Percentiles rank a stretch among this genome's conserved stretches.
These are phyloP conservation scores for Lonicera japonica DNA, from an alignment of 129 eudicot species.

Conservation along the genomic window DNA sequence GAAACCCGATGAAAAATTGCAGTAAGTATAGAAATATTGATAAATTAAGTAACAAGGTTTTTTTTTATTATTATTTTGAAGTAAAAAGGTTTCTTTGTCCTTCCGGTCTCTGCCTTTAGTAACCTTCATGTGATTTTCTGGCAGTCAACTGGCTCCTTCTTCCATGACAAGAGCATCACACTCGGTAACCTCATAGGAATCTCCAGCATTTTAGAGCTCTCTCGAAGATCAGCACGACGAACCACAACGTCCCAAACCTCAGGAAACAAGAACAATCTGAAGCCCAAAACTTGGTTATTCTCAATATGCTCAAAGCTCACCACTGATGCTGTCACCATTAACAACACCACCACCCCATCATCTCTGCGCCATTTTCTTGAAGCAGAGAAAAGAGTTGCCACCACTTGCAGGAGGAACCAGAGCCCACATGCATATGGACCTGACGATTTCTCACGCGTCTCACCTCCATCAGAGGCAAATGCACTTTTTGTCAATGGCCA, in stretches of 20 bases:
- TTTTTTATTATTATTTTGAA: no score
- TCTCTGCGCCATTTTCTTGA: constrained; percentile 70
- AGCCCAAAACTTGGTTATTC: constrained; percentile 53
- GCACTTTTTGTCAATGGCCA: constrained; percentile 18
- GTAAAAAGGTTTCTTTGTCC: no score
- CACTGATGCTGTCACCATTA: constrained; percentile 49
- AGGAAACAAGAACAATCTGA: constrained; percentile 38
- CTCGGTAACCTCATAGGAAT: constrained; percentile 71
- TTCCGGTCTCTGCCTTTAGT: no score
- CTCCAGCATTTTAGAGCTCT: constrained; percentile 57
- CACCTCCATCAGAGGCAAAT: constrained; percentile 15
- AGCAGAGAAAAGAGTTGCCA: constrained; percentile 58
- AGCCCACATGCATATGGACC: constrained; percentile 33
- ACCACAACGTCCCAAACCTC: constrained; percentile 39
- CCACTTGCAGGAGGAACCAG: constrained; percentile 30
- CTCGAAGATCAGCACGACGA: constrained; percentile 55
- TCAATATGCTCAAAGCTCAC: constrained; percentile 68
- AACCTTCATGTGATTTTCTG: constrained; percentile 1
- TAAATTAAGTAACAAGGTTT: no score
- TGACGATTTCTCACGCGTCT: constrained; percentile 29
- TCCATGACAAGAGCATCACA: constrained; percentile 66
- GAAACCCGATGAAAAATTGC: no score
- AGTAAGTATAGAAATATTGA: no score
- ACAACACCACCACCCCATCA: constrained; percentile 42
- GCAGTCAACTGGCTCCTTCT: constrained; percentile 78